phyloP scores from a whole-genome alignment of 306 rosid species.

The Abrus pulchellus region DNA sequence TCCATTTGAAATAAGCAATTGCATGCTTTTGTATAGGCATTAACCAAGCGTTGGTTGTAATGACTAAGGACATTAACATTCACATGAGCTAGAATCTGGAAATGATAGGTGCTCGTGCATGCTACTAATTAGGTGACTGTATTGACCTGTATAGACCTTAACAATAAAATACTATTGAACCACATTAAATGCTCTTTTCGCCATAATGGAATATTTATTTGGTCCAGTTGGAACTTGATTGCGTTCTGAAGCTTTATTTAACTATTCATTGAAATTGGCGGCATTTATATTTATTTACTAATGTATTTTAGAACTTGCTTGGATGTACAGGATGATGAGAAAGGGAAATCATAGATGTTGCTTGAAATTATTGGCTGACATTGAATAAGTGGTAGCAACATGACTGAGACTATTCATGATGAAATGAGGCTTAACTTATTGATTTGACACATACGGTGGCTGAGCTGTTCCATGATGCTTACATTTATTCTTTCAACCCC shows the following conservation, averaged over 20 bases:
- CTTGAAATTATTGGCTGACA: constrained; percentile 40
- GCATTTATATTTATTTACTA: background rate
- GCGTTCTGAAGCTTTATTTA: constrained; percentile 7
- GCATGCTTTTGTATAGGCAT: background rate
- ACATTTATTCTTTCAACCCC: constrained; percentile 34
- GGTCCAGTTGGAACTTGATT: background rate
- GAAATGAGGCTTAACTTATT: constrained; percentile 40
- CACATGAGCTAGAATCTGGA: constrained; percentile 14
- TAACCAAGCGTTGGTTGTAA: background rate
- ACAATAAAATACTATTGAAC: background rate
- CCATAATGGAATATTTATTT: background rate
- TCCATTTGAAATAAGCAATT: background rate
- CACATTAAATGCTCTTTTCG: background rate
- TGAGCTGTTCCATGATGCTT: constrained; percentile 44
- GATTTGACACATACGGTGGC: constrained; percentile 34
- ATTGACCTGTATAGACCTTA: background rate
- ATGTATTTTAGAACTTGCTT: constrained; percentile 35
- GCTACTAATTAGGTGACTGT: background rate
- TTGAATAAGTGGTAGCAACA: constrained; percentile 42
- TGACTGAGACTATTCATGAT: constrained; percentile 49
- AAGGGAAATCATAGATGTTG: constrained; percentile 49
- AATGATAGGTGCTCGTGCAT: background rate
- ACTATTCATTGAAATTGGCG: background rate
- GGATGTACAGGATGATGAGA: constrained; percentile 66
- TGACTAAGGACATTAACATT: constrained; percentile 1